Evolutionary conservation across 2,329 filamentous ascomycete species (phyloP).

Genomic region (Seiridium unicorne): DNA sequence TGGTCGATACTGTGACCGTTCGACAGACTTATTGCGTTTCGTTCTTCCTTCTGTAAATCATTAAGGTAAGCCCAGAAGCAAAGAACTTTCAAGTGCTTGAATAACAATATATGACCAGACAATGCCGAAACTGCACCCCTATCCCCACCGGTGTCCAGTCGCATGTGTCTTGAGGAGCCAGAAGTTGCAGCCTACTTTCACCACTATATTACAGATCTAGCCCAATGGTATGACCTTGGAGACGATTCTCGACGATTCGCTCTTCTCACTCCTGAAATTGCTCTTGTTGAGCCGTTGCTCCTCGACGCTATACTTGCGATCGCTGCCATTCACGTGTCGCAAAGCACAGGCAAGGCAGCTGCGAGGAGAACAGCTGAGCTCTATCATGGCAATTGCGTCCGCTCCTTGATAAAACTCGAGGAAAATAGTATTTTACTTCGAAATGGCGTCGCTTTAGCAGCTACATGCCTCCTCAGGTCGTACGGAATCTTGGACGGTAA

Average conservation of each 20-base stretch:
- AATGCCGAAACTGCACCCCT: not conserved
- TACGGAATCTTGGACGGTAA: slow-evolving; percentile 46
- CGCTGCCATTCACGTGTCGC: slow-evolving; percentile 35
- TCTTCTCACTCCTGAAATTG: slow-evolving; percentile 30
- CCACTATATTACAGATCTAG: slow-evolving; percentile 36
- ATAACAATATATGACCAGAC: not conserved
- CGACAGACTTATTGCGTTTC: slow-evolving; percentile 14
- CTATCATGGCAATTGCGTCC: slow-evolving; percentile 39
- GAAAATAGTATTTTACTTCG: slow-evolving; percentile 25
- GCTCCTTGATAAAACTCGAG: slow-evolving; percentile 35
- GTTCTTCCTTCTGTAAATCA: not conserved
- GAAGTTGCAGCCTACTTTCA: slow-evolving; percentile 34
- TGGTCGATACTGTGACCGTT: slow-evolving; percentile 32
- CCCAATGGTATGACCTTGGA: slow-evolving; percentile 47
- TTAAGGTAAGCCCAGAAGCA: no score
- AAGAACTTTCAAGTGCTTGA: not conserved
- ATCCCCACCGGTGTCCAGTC: slow-evolving; percentile 17
- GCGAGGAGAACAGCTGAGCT: slow-evolving; percentile 27
- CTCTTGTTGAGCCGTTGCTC: slow-evolving; percentile 37
- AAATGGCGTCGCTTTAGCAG: slow-evolving; percentile 39
- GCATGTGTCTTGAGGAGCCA: slow-evolving; percentile 26
- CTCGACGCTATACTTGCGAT: slow-evolving; percentile 44
- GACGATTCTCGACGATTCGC: slow-evolving; percentile 34
- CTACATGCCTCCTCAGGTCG: slow-evolving; percentile 45
- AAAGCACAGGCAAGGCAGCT: not conserved